Conservation (phyloP, 2,329 filamentous ascomycete species). For the Hortaea sp. region DNA sequence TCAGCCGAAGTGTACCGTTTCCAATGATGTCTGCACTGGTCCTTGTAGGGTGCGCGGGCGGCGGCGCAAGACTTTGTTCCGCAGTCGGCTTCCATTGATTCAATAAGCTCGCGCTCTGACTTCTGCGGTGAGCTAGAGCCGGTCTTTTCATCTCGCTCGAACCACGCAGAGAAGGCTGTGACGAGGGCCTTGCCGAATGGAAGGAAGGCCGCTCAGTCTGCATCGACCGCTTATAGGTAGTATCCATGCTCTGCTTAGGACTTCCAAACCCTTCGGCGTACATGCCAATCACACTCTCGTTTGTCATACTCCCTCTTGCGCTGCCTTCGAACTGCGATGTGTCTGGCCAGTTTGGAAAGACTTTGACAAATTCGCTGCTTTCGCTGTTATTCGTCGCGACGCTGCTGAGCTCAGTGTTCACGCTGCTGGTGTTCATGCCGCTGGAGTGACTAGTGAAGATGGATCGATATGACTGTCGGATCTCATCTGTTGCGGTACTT, state of each 20-base stretch:
- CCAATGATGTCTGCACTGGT: constrained; percentile 1
- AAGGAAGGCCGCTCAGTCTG: constrained; percentile 7
- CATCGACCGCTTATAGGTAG: constrained; percentile 12
- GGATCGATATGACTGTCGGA: constrained; percentile 51
- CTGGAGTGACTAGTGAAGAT: constrained; percentile 51
- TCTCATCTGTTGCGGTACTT: constrained; percentile 20
- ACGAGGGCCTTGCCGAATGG: constrained; percentile 1
- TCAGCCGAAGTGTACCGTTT: background rate
- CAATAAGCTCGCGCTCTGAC: constrained; percentile 24
- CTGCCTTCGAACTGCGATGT: constrained; percentile 30
- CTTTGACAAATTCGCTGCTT: constrained; percentile 58
- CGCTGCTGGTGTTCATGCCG: constrained; percentile 43
- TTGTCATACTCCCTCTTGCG: constrained; percentile 42
- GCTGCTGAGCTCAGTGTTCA: constrained; percentile 73
- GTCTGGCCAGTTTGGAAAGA: constrained; percentile 17
- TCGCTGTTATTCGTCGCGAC: constrained; percentile 71
- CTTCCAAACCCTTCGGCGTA: constrained; percentile 47
- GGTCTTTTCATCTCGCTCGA: constrained; percentile 8
- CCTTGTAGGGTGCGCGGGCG: background rate
- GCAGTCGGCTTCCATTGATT: constrained; percentile 9
- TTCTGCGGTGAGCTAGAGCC: constrained; percentile 17
- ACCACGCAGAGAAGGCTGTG: constrained; percentile 1
- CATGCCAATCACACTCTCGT: constrained; percentile 51
- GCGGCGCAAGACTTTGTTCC: constrained; percentile 5
- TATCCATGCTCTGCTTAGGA: constrained; percentile 24